phyloP scores from a whole-genome alignment of 2,329 filamentous ascomycete species.

The Ophiocordyceps camponoti-saundersi region DNA sequence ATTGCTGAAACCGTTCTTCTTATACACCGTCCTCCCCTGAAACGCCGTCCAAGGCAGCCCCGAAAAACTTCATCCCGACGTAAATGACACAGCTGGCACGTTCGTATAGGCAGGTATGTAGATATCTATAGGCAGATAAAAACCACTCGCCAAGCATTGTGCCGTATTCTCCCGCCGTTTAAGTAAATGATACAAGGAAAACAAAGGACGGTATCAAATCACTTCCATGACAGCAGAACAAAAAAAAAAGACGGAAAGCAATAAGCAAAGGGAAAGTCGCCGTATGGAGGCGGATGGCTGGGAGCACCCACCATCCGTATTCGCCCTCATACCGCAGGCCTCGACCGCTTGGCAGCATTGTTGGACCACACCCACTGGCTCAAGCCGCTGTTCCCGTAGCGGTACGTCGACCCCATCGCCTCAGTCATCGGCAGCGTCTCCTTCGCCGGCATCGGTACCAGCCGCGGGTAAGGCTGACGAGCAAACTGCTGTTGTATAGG shows the following conservation, averaged over 20 bases:
- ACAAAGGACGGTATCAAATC: no score
- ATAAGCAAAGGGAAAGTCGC: no score
- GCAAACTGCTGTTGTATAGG: slow-evolving; percentile 6
- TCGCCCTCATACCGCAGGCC: slow-evolving; percentile 8
- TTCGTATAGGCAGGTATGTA: not conserved
- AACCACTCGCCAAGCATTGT: no score
- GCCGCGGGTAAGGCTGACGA: slow-evolving; percentile 10
- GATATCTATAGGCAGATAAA: no score
- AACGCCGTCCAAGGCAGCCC: not conserved
- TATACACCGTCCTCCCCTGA: not conserved
- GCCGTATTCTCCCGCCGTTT: no score
- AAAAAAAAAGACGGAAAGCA: no score
- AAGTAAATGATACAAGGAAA: no score
- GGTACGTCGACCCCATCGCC: slow-evolving; percentile 10
- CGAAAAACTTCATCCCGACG: not conserved
- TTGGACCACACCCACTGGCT: slow-evolving; percentile 10
- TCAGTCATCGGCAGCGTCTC: slow-evolving; percentile 18
- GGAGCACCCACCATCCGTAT: not conserved
- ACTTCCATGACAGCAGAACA: no score
- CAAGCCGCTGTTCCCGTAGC: slow-evolving; percentile 7
- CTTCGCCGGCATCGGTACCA: slow-evolving; percentile 17
- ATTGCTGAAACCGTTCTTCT: not conserved
- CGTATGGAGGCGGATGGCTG: no score
- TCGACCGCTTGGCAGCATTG: slow-evolving; percentile 7
- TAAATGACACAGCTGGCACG: not conserved